Evolutionary conservation across 805 yeast species (phyloP), one percentile per base, ranked within the genome.

Genomic region (Starmerella cellae): DNA sequence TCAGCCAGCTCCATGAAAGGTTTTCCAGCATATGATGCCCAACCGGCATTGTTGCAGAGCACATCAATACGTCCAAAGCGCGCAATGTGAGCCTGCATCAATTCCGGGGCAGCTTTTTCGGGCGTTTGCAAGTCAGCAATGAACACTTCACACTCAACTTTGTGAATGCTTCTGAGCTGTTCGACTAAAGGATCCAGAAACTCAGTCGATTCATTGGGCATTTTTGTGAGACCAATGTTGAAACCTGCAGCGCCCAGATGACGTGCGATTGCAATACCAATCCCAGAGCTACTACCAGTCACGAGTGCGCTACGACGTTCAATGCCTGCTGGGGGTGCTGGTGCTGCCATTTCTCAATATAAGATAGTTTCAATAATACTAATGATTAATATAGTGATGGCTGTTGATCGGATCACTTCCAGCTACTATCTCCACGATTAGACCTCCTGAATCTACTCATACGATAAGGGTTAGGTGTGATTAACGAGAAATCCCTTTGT

Each of bases 211-310:
- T 44, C 48, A 26, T 32, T 28, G 6, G 47, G 47, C 50, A 46
- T 40, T 22, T 47, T 33, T 13, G 47, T 44, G 29, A 47, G 46
- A 8, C 46, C 51, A n/a, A 47, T 41, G 18, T 45, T 42, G 35
- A 44, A 45, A 8, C 51, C 51, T 18, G 17, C 21, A 17, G 35
- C 20, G 17, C 48, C 51, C 3, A 47, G 45, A 24, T 39, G 39
- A 17, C 46, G 48, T 22, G 46, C 48, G 16, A 44, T 44, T n/a
- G 46, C 48, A 6, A 44, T 23, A 16, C 51, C 51, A n/a, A 47
- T 45, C 16, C 51, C 51, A 21, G 36, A 28, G 34, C 48, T 44
- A 33, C 48, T 44, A 18, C 51, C 51, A 2, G 51, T 47, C 4
- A 47, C 46, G 4, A 47, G 38, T 14, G 51, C 51, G 9, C 35